These are phyloP conservation scores for Vigna mungo DNA, from an alignment of 306 rosid species.

Conservation along the genomic window DNA sequence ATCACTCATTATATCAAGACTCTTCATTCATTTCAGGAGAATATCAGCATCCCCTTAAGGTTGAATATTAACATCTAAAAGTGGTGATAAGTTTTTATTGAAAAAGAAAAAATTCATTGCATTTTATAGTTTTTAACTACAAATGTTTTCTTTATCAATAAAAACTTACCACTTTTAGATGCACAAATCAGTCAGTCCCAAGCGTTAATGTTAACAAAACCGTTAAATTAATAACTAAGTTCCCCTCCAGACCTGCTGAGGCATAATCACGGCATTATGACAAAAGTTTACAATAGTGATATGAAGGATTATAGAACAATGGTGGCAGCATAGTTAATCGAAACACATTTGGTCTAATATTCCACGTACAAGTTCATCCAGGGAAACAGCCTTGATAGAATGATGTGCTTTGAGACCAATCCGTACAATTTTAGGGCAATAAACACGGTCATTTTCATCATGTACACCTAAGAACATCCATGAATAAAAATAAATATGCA, in stretches of 20 bases:
- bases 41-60: background rate
- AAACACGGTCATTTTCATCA: conserved; percentile 81
- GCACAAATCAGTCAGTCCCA: background rate
- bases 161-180: background rate
- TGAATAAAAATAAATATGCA: conserved; percentile 20
- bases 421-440: conserved; percentile 87
- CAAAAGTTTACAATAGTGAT: conserved; percentile 13
- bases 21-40: conserved; percentile 21
- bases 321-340: conserved; percentile 31
- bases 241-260: conserved; percentile 13
- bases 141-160: background rate
- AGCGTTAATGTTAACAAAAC: background rate
- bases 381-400: conserved; percentile 82
- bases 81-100: background rate
- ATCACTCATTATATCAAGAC: conserved; percentile 1
- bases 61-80: background rate
- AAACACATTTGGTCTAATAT: conserved; percentile 36
- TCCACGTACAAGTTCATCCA: conserved; percentile 82
- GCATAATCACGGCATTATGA: conserved; percentile 40
- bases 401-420: conserved; percentile 92
- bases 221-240: background rate
- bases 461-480: conserved; percentile 70
- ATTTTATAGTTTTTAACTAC: background rate
- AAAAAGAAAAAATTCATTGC: background rate
- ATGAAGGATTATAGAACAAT: conserved; percentile 33